Conservation (phyloP, 805 yeast genomes). For the Cyberlindnera misumaiensis region DNA sequence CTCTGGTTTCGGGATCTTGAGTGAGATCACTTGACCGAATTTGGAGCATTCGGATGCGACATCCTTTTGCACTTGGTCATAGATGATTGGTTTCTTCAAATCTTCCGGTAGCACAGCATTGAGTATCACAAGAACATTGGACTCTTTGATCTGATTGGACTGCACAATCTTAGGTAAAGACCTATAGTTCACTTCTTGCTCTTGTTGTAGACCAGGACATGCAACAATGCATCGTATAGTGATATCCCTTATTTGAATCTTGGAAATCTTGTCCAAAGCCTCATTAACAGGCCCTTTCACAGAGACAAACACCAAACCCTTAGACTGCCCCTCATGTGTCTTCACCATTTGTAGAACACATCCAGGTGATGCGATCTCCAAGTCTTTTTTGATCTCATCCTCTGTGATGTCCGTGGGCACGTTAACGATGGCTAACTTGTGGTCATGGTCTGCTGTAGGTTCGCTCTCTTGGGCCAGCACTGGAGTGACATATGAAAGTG, state of each 20-base stretch:
- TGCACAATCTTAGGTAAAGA: constrained; percentile 13
- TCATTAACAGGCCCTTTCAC: constrained; percentile 12
- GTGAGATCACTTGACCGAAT: constrained; percentile 43
- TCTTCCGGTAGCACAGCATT: constrained; percentile 65
- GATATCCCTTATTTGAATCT: constrained; percentile 30
- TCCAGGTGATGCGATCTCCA: constrained; percentile 26
- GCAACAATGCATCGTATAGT: constrained; percentile 30
- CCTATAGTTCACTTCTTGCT: constrained; percentile 18
- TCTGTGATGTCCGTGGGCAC: constrained; percentile 37
- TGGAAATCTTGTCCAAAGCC: constrained; percentile 28
- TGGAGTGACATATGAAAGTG: constrained; percentile 38
- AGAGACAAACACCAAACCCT: constrained; percentile 55
- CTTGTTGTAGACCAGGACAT: constrained; percentile 25
- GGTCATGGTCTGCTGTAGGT: constrained; percentile 31
- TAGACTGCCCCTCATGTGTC: constrained; percentile 42
- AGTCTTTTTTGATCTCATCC: constrained; percentile 34
- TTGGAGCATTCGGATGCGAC: constrained; percentile 41
- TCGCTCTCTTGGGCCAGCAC: constrained; percentile 4
- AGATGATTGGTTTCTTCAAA: constrained; percentile 42
- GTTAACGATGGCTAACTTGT: constrained; percentile 40
- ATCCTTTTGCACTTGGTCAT: constrained; percentile 44
- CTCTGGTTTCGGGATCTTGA: constrained; percentile 56
- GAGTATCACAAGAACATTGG: constrained; percentile 54
- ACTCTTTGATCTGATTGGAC: constrained; percentile 9
- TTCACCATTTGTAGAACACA: constrained; percentile 3